Evolutionary conservation across 2,329 filamentous ascomycete genomes (phyloP).

Genomic region (Aspergillus cejpii): DNA sequence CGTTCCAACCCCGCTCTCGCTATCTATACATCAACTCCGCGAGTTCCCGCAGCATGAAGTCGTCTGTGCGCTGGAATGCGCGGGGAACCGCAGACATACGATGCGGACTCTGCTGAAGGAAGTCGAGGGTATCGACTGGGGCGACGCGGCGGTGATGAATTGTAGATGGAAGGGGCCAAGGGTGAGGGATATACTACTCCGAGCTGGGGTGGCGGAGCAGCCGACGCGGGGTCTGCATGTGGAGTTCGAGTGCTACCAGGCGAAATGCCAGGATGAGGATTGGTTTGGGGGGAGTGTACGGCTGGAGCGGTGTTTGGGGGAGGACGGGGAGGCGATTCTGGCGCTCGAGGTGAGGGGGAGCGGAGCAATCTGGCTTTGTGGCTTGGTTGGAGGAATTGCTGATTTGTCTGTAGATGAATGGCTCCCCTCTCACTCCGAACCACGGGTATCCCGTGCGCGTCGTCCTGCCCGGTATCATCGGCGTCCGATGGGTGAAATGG

Average conservation of each 20-base stretch:
- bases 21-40: conserved; percentile 46
- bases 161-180: conserved; percentile 52
- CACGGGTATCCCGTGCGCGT: conserved; percentile 50
- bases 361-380: neutral
- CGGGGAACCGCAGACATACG: conserved; percentile 54
- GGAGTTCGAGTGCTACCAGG: conserved; percentile 50
- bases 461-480: conserved; percentile 49
- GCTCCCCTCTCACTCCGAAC: conserved; percentile 40
- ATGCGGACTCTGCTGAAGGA: conserved; percentile 56
- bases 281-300: conserved; percentile 54
- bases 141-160: conserved; percentile 56
- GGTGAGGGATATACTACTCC: conserved; percentile 47
- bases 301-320: conserved; percentile 41
- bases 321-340: conserved; percentile 43
- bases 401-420: conserved; percentile 42
- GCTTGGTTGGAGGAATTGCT: neutral
- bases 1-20: conserved; percentile 40
- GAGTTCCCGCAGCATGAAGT: conserved; percentile 50
- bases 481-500: conserved; percentile 53
- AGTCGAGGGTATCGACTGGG: conserved; percentile 55
- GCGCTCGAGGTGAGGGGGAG: conserved; percentile 41
- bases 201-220: conserved; percentile 39
- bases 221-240: conserved; percentile 44
- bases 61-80: conserved; percentile 54
- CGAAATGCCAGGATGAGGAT: conserved; percentile 50